Evolutionary conservation across 2,329 filamentous ascomycete genomes (phyloP), one percentile per base, ranked within the genome.

Genomic region (Colletotrichum acutatum): DNA sequence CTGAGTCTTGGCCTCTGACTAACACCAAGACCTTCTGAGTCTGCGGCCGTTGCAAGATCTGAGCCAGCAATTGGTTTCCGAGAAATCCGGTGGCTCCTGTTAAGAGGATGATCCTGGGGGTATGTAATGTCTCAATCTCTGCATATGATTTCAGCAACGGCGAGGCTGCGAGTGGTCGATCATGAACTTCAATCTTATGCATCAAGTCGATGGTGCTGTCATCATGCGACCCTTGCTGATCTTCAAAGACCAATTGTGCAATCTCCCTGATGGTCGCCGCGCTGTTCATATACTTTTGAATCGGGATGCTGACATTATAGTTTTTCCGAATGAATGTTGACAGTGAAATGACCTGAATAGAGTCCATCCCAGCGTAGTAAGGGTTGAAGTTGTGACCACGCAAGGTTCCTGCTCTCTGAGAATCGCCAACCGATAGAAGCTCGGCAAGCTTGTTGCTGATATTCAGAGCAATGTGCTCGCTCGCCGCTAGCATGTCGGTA

Each of bases 31-130:
- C 53, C 24, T 60, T 72, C 12, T 46, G 24, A 16, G 53, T 59
- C 16, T 22, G 30, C 6, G 28, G 22, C 1, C 37, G 68, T 22
- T 42, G n/a, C 11, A 75, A 53, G 3, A 75, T 30, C 5, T 74
- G 59, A 11, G 66, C 66, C 46, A 75, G 52, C 32, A 75, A 53
- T n/a, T 74, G 69, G 16, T 72, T 75, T 3, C 73, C 74, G 0
- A 75, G 63, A 12, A 75, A 75, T 0, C 74, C 74, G 22, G 63
- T 75, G 37, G 59, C 74, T n/a, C 74, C 73, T 19, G 74, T 75
- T 19, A 75, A 28, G 26, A 75, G 49, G 0, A 74, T 16, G 4
- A 26, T 42, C 14, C 37, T 14, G 5, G n/a, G 58, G 12, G 26
- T n/a, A 26, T 42, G 26, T 42, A 14, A 19, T 7, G 16, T 19